Evolutionary conservation across 176 grass and related monocot genomes (phyloP).

Genomic region (Musa acuminata): DNA sequence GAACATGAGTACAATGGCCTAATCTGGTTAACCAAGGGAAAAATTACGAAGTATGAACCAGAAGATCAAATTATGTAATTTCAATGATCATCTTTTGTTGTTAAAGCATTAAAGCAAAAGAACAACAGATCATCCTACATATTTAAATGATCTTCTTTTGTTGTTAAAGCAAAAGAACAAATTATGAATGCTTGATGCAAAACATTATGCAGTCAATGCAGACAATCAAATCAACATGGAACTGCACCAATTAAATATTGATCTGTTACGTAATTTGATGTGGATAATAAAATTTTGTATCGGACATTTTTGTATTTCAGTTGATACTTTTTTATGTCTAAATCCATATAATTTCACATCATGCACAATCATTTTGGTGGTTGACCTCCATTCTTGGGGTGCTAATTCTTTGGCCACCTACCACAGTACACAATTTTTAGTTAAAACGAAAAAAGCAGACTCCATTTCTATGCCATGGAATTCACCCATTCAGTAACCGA

Average conservation of each 20-base stretch:
- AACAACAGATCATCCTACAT: too few relatives aligned
- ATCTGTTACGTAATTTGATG: too few relatives aligned
- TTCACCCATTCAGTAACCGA: background rate
- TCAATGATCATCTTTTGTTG: too few relatives aligned
- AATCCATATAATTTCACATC: background rate
- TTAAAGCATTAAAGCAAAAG: too few relatives aligned
- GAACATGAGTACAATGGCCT: conserved; percentile 7
- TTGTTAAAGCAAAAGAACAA: background rate
- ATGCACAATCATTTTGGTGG: background rate
- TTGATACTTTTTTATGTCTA: background rate
- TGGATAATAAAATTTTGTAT: background rate
- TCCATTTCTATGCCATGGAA: background rate
- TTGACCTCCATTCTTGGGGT: background rate
- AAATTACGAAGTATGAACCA: background rate
- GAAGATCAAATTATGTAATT: background rate
- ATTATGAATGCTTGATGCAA: background rate
- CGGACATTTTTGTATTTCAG: background rate
- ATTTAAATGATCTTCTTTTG: too few relatives aligned
- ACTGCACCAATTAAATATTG: background rate
- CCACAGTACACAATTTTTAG: background rate
- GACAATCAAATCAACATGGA: background rate
- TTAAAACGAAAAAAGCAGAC: background rate
- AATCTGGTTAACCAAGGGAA: conserved; percentile 4
- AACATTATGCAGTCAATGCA: background rate
- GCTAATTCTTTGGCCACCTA: background rate